A percentile compares a stretch with the other conserved stretches of the same genome.
Evolutionary conservation across 1,284 basidiomycete species (phyloP).

Genomic region (Fomitopsis betulina): DNA sequence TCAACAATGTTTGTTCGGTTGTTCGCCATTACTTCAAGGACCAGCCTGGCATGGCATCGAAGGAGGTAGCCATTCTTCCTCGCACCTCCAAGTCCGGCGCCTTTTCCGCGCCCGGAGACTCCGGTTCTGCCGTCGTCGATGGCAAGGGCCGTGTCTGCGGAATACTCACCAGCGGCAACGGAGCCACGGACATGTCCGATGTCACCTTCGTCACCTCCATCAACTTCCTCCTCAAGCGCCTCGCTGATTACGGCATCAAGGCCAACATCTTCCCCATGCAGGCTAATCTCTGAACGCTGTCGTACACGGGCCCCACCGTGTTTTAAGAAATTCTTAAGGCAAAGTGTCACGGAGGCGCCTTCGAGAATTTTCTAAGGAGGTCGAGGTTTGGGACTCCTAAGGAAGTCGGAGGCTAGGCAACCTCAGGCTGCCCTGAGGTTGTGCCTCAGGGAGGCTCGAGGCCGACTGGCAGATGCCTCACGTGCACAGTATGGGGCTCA

Average conservation of each 20-base stretch:
- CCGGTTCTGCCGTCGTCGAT: conserved; percentile 22
- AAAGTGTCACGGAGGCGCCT: too few species aligned
- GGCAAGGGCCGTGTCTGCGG: conserved; percentile 17
- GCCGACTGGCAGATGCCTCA: too few species aligned
- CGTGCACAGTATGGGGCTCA: too few species aligned
- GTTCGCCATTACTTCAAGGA: conserved; percentile 8
- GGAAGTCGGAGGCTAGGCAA: too few species aligned
- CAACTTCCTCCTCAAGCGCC: conserved; percentile 19
- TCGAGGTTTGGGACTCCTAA: too few species aligned
- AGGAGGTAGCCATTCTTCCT: conserved; percentile 18
- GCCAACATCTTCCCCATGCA: neutral
- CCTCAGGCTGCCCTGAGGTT: too few species aligned
- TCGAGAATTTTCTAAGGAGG: too few species aligned
- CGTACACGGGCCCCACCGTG: too few species aligned
- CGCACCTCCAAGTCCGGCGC: conserved; percentile 15
- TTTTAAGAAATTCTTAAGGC: too few species aligned
- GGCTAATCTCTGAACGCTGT: too few species aligned
- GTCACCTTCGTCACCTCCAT: conserved; percentile 21
- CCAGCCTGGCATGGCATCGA: conserved; percentile 12
- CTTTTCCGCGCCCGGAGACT: conserved; percentile 24
- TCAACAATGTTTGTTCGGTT: conserved; percentile 19
- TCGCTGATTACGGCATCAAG: conserved; percentile 10
- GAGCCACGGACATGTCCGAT: conserved; percentile 17
- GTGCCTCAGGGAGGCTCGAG: too few species aligned
- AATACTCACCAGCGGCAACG: conserved; percentile 22